phyloP scores from a whole-genome alignment of 2,329 filamentous ascomycete genomes.

The Colletotrichum sp. region DNA sequence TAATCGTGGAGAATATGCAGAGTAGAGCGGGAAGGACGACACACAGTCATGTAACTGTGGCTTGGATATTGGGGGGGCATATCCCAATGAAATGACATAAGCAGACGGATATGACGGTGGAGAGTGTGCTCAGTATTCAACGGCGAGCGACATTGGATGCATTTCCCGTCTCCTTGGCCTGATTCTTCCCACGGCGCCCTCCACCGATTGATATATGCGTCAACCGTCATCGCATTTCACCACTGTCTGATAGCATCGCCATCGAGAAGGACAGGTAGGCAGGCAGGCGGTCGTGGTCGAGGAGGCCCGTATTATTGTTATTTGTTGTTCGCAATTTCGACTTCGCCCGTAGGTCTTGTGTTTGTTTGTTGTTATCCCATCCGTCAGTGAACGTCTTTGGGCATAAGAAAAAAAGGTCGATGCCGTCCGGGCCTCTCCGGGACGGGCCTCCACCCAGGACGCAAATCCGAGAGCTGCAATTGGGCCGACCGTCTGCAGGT shows the following conservation, averaged over 20 bases:
- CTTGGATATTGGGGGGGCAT: neutral
- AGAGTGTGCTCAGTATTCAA: neutral
- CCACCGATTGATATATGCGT: neutral
- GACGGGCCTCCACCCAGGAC: slow-evolving; percentile 13
- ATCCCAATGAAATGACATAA: neutral
- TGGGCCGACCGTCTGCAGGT: neutral
- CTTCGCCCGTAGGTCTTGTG: neutral
- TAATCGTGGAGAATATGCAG: neutral
- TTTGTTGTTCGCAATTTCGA: neutral
- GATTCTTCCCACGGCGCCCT: neutral
- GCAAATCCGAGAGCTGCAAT: neutral
- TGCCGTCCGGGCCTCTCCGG: slow-evolving; percentile 11
- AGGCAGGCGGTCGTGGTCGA: neutral
- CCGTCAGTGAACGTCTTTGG: neutral
- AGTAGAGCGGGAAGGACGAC: neutral
- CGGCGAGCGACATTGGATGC: neutral
- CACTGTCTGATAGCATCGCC: neutral
- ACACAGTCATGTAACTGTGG: neutral
- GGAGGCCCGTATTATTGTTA: neutral
- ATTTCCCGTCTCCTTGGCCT: neutral
- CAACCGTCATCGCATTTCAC: neutral
- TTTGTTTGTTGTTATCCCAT: neutral
- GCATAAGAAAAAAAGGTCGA: neutral
- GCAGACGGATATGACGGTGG: neutral
- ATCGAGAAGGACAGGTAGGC: neutral